Conservation (phyloP, 169 alveolate genomes). For the Plasmodium vivax region DNA sequence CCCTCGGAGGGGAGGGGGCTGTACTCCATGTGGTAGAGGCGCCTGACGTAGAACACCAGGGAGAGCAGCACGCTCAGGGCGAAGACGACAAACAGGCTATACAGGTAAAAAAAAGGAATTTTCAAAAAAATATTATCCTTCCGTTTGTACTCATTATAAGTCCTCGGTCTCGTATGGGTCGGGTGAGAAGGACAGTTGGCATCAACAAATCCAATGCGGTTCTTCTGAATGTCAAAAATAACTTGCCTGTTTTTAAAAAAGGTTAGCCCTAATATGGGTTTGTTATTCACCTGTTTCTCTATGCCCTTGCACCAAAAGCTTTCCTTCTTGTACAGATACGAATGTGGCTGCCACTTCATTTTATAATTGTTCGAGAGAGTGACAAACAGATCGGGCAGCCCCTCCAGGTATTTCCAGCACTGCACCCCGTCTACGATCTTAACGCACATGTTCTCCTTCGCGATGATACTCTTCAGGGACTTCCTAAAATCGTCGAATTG, state of each 20-base stretch:
- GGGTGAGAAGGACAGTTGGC: constrained; percentile 56
- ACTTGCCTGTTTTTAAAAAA: constrained; percentile 81
- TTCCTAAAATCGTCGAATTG: constrained; percentile 31
- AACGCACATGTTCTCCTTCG: constrained; percentile 39
- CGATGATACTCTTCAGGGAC: constrained; percentile 39
- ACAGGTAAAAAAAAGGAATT: constrained; percentile 27
- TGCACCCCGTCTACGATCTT: constrained; percentile 65
- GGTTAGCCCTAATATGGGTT: constrained; percentile 82
- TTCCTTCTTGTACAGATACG: constrained; percentile 61
- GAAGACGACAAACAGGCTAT: constrained; percentile 3
- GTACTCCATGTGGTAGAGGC: constrained; percentile 3
- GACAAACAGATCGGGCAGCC: constrained; percentile 38
- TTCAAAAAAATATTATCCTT: constrained; percentile 42
- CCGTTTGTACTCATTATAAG: constrained; percentile 65
- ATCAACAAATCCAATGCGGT: constrained; percentile 75
- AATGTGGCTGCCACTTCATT: constrained; percentile 40
- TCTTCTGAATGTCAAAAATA: constrained; percentile 75
- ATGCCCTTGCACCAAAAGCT: constrained; percentile 86
- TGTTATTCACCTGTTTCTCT: constrained; percentile 75
- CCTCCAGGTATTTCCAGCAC: constrained; percentile 49
- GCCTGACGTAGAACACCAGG: constrained; percentile 20
- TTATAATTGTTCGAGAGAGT: constrained; percentile 21
- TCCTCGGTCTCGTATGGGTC: constrained; percentile 51
- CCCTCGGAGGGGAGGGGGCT: not conserved
- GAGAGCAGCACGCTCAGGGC: constrained; percentile 32